Conservation (phyloP, 352 stramenopile species). For the Phytopythium kandeliae region DNA sequence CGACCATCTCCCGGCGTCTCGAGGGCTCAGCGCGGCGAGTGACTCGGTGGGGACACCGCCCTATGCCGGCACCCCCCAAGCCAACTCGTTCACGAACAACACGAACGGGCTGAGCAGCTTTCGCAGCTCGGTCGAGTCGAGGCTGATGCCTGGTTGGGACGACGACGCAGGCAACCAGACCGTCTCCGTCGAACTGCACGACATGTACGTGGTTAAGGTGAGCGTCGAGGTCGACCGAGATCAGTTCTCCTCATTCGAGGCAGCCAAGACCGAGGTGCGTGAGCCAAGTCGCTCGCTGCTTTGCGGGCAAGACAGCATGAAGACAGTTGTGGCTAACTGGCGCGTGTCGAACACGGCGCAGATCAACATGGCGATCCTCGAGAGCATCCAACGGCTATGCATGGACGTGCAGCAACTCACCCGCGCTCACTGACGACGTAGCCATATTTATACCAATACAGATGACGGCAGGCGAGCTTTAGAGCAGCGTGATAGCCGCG, state of each 20-base stretch:
- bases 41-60: neutral
- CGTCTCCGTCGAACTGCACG: slow-evolving; percentile 27
- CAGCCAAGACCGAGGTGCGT: slow-evolving; percentile 57
- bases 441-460: slow-evolving; percentile 5
- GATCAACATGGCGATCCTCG: slow-evolving; percentile 66
- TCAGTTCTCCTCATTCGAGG: slow-evolving; percentile 48
- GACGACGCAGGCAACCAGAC: neutral
- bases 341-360: slow-evolving; percentile 6
- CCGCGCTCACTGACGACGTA: slow-evolving; percentile 4
- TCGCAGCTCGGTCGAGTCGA: neutral
- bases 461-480: no score
- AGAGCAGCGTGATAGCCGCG: slow-evolving; percentile 3
- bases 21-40: neutral
- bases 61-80: neutral
- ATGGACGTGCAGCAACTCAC: slow-evolving; percentile 19
- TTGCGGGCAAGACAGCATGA: neutral
- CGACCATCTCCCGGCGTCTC: neutral
- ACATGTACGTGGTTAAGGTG: slow-evolving; percentile 64
- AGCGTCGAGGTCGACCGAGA: slow-evolving; percentile 44
- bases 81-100: slow-evolving; percentile 3
- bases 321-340: neutral
- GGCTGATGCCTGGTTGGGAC: neutral
- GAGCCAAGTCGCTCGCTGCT: neutral
- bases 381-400: slow-evolving; percentile 38
- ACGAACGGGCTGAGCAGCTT: slow-evolving; percentile 1